Conservation (phyloP, 192 early-diverging fungal species). For the Backusella morwellensis region DNA sequence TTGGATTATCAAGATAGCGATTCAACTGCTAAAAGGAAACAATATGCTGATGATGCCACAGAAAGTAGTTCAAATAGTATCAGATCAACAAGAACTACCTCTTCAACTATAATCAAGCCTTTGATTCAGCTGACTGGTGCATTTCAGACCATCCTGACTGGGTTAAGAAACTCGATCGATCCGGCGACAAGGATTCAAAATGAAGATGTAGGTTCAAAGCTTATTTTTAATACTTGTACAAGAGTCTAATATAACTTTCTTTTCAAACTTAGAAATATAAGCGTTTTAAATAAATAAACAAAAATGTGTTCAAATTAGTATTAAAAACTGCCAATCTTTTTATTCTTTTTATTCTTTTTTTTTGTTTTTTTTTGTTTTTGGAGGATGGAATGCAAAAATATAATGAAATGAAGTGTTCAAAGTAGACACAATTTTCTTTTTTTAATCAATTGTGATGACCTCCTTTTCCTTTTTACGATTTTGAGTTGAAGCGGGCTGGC, state of each 20-base stretch:
- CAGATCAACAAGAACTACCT: conserved; percentile 50
- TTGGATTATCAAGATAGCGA: conserved; percentile 81
- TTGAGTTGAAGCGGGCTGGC: not conserved
- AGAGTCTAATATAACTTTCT: not conserved
- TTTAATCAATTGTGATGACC: not conserved
- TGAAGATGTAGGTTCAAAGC: conserved; percentile 63
- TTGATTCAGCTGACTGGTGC: conserved; percentile 95
- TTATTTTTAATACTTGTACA: not conserved
- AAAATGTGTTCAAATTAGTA: not conserved
- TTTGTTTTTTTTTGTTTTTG: too few species aligned
- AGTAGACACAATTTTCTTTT: not conserved
- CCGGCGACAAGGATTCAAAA: conserved; percentile 70
- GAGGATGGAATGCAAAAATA: not conserved
- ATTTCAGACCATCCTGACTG: conserved; percentile 87
- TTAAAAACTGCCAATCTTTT: not conserved
- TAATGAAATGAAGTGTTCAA: not conserved
- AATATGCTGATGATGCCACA: conserved; percentile 66
- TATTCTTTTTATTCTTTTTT: not conserved
- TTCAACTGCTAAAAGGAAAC: conserved; percentile 48
- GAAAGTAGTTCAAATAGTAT: conserved; percentile 43
- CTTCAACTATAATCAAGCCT: conserved; percentile 91
- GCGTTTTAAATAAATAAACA: not conserved
- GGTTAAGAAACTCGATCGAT: conserved; percentile 90
- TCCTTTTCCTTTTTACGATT: not conserved
- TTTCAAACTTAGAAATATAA: not conserved